A percentile compares a stretch with the other conserved stretches of the same genome.
These are phyloP conservation scores for Melocanna baccifera DNA, from an alignment of 176 grass and related monocot genomes.

Conservation along the genomic window DNA sequence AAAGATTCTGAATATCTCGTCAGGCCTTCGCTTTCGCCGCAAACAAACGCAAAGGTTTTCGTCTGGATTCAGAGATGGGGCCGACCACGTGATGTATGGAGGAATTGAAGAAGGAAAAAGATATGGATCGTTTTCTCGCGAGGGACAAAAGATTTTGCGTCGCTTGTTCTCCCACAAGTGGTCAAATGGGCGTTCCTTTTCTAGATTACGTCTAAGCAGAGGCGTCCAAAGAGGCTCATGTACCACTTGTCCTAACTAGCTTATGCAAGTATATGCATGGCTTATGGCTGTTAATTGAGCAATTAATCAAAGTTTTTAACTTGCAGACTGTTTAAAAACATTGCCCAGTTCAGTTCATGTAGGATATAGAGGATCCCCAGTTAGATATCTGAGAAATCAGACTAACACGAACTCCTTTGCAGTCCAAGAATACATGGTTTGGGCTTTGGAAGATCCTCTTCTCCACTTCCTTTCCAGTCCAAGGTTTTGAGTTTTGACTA, in stretches of 20 bases:
- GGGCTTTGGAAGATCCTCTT: not conserved
- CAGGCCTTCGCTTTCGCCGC: conserved; percentile 12
- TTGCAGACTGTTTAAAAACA: not conserved
- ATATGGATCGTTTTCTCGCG: not conserved
- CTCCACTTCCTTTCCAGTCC: not conserved
- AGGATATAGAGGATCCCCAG: not conserved
- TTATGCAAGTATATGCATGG: not conserved
- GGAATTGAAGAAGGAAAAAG: not conserved
- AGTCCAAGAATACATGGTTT: too few species aligned
- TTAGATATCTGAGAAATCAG: not conserved
- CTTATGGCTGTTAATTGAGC: not conserved
- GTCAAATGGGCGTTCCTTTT: not conserved
- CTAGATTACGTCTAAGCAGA: not conserved
- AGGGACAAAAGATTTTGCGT: not conserved
- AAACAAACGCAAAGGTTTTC: not conserved
- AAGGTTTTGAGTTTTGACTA: not conserved
- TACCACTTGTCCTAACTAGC: not conserved
- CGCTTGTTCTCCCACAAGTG: not conserved
- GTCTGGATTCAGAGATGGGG: conserved; percentile 8
- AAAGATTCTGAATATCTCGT: not conserved
- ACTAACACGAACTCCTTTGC: not conserved
- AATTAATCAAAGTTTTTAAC: not conserved
- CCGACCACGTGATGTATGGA: conserved; percentile 5
- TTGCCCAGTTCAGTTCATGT: not conserved
- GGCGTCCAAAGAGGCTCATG: not conserved